These are phyloP conservation scores for Phylloporus arenicola DNA, from an alignment of 768 basidiomycete species.

Conservation along the genomic window DNA sequence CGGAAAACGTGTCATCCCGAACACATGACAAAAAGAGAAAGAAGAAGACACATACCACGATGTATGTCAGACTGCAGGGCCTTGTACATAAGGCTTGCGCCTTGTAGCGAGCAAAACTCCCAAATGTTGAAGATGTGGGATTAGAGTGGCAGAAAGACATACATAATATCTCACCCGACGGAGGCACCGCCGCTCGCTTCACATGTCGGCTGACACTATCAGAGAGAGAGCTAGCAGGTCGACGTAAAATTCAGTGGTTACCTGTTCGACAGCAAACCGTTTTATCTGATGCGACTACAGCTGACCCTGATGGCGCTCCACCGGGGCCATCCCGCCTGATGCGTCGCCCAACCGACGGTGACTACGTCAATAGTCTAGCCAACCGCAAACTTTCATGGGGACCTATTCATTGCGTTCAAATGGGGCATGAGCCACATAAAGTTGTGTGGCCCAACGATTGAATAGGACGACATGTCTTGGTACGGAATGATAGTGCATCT, in stretches of 20 bases:
- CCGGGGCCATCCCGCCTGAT: neutral
- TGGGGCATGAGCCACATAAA: neutral
- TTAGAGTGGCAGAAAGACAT: neutral
- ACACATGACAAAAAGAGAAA: neutral
- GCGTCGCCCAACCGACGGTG: slow-evolving; percentile 3
- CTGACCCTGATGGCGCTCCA: neutral
- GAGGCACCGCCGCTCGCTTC: neutral
- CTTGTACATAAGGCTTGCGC: neutral
- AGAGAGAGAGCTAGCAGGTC: neutral
- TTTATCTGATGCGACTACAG: neutral
- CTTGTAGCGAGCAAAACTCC: neutral
- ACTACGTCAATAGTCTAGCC: slow-evolving; percentile 33
- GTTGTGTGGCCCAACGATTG: neutral
- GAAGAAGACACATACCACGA: neutral
- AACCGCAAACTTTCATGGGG: slow-evolving; percentile 35
- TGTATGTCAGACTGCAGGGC: slow-evolving; percentile 1
- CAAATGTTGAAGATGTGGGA: slow-evolving; percentile 1
- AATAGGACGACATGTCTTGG: neutral
- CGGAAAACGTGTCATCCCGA: too few species aligned
- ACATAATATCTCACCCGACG: neutral
- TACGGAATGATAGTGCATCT: slow-evolving; percentile 1
- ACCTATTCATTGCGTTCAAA: neutral
- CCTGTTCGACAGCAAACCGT: neutral
- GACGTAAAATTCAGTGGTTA: neutral
- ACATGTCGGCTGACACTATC: too few species aligned